Evolutionary conservation across 257 asterid species (phyloP).

Genomic region (Penstemon newberryi): DNA sequence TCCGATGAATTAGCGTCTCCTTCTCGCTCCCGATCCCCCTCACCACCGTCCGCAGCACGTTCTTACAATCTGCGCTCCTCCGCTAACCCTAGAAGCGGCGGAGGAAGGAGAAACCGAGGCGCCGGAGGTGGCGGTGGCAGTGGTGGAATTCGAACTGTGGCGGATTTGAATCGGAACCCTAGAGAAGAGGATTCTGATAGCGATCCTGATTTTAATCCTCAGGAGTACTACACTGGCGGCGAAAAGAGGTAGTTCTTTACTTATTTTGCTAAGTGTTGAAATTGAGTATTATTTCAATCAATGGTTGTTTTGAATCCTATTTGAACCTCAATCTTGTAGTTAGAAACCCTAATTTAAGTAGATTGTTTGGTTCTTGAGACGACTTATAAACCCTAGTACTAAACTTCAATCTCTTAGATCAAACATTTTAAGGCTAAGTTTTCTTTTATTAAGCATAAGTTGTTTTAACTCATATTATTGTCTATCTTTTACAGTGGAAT

Average conservation of each 20-base stretch:
- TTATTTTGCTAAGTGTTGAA: not conserved
- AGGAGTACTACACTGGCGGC: constrained; percentile 82
- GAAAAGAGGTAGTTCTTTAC: constrained; percentile 57
- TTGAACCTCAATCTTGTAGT: not conserved
- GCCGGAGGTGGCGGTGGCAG: constrained; percentile 27
- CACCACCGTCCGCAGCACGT: constrained; percentile 46
- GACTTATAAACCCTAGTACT: not conserved
- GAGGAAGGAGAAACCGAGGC: constrained; percentile 32
- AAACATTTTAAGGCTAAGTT: no score
- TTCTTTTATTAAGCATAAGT: not conserved
- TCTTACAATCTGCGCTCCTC: constrained; percentile 49
- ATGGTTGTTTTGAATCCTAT: not conserved
- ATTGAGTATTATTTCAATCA: not conserved
- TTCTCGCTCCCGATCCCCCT: constrained; percentile 50
- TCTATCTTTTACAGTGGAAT: constrained; percentile 56
- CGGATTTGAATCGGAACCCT: constrained; percentile 66
- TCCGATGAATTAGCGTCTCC: constrained; percentile 40
- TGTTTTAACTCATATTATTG: constrained; percentile 13
- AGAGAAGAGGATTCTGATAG: constrained; percentile 49
- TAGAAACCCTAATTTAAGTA: not conserved
- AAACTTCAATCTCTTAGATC: not conserved
- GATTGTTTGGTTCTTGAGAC: not conserved
- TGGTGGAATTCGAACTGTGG: constrained; percentile 53
- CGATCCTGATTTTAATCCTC: constrained; percentile 78
- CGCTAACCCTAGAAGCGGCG: constrained; percentile 35